phyloP scores from a whole-genome alignment of 305 asterid species.

The Solanum aculeatissimum region DNA sequence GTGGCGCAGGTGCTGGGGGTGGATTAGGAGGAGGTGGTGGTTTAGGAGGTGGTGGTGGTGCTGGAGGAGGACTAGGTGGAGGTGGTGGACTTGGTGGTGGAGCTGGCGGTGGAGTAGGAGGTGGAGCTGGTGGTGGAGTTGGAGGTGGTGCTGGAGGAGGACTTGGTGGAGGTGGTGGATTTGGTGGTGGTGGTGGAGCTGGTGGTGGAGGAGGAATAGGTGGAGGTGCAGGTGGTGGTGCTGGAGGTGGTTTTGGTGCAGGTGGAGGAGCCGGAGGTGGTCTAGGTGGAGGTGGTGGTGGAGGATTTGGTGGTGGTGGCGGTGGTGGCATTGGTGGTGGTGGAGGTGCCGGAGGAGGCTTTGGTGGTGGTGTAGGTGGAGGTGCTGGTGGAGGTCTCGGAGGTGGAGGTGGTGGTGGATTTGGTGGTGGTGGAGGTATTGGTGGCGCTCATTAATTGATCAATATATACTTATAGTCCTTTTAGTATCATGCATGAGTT shows the following conservation, averaged over 20 bases:
- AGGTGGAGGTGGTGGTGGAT: not conserved
- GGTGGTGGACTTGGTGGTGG: not conserved
- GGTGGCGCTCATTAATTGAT: not conserved
- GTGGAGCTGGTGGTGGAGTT: not conserved
- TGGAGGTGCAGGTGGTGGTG: conserved; percentile 1
- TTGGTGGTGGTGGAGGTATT: conserved; percentile 3
- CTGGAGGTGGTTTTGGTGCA: not conserved
- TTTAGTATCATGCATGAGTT: not conserved
- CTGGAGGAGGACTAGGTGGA: not conserved
- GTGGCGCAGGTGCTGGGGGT: not conserved
- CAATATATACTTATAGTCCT: not conserved
- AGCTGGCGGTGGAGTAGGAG: not conserved
- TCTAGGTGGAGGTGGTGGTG: not conserved
- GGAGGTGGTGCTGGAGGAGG: not conserved
- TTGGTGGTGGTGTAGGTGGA: not conserved
- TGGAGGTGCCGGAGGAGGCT: not conserved
- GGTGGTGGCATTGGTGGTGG: conserved; percentile 5
- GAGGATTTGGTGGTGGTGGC: not conserved
- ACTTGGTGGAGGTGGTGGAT: not conserved
- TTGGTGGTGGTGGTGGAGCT: not conserved
- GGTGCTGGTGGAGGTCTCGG: conserved; percentile 1
- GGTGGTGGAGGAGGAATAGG: conserved; percentile 6
- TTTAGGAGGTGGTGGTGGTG: not conserved
- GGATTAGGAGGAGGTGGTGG: not conserved
- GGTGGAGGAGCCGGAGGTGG: conserved; percentile 1